Conservation (phyloP, 441 rosid species). For the Eruca vesicaria region DNA sequence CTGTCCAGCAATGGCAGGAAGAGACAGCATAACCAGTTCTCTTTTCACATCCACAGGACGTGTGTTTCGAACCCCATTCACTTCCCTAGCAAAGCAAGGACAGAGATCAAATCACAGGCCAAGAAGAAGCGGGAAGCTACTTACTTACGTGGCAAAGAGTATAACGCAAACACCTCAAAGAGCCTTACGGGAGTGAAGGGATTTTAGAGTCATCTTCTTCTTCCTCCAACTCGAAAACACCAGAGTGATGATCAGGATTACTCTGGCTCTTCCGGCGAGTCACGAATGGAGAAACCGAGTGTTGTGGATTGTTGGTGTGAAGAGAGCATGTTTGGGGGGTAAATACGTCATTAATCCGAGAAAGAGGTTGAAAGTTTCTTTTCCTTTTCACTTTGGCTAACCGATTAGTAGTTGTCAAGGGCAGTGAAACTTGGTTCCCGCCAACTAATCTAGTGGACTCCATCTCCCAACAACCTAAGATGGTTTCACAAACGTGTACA, state of each 20-base stretch:
- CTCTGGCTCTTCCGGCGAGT: constrained; percentile 42
- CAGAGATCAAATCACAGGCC: constrained; percentile 8
- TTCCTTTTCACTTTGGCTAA: constrained; percentile 18
- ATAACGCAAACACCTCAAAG: constrained; percentile 29
- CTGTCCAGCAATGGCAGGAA: constrained; percentile 91
- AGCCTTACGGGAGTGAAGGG: constrained; percentile 49
- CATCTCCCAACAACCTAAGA: not conserved
- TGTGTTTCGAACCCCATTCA: constrained; percentile 31
- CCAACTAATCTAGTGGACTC: constrained; percentile 39
- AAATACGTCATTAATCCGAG: no score
- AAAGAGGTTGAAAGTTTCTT: constrained; percentile 23
- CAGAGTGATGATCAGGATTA: constrained; percentile 48
- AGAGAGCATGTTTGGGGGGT: not conserved
- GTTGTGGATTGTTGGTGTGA: constrained; percentile 19
- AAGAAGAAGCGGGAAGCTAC: not conserved
- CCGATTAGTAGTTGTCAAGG: constrained; percentile 34
- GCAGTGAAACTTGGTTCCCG: constrained; percentile 36
- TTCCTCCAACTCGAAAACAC: constrained; percentile 41
- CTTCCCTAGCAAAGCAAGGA: constrained; percentile 44
- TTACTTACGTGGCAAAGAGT: not conserved
- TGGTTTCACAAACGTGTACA: not conserved
- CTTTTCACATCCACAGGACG: constrained; percentile 46
- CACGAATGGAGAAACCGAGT: constrained; percentile 39
- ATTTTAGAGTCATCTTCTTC: constrained; percentile 29
- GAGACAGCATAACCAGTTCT: constrained; percentile 76